These are phyloP conservation scores for Alliaria petiolata DNA, from an alignment of 345 rosid species.

Conservation along the genomic window DNA sequence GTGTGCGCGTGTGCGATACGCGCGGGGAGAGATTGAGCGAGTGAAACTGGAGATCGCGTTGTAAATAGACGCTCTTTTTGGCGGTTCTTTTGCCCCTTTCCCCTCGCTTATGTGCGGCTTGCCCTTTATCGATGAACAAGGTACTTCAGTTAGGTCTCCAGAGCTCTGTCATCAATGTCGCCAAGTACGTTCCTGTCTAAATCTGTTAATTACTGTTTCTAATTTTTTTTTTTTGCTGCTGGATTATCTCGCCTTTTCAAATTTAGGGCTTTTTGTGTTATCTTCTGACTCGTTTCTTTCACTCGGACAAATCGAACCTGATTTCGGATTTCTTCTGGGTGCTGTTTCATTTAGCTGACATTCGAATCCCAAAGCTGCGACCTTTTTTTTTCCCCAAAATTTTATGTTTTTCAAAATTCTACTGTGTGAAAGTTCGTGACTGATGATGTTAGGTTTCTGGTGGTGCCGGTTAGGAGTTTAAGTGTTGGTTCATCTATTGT, in stretches of 20 bases:
- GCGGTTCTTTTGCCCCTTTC: slow-evolving; percentile 18
- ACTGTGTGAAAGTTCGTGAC: not conserved
- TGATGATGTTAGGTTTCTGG: slow-evolving; percentile 41
- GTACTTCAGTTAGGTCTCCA: slow-evolving; percentile 43
- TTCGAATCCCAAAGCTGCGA: slow-evolving; percentile 11
- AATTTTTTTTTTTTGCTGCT: not conserved
- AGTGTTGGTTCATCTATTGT: slow-evolving; percentile 26
- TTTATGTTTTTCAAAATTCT: not conserved
- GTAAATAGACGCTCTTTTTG: slow-evolving; percentile 4
- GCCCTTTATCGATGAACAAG: slow-evolving; percentile 33
- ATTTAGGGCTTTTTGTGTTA: not conserved
- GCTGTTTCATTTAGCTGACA: not conserved
- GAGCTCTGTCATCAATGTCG: slow-evolving; percentile 30
- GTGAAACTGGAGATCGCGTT: not conserved
- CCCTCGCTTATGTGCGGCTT: not conserved
- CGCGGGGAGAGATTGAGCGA: not conserved
- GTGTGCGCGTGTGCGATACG: not conserved
- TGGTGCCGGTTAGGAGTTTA: slow-evolving; percentile 39
- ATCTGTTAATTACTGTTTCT: not conserved
- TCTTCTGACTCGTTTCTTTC: not conserved
- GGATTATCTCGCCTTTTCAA: not conserved
- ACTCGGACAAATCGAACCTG: not conserved
- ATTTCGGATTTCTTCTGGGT: not conserved
- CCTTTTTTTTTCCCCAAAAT: too few relatives aligned
- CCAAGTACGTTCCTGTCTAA: slow-evolving; percentile 32